Percentiles rank a stretch among this genome's conserved stretches.
Evolutionary conservation across 257 asterid species (phyloP).

Genomic region (Solanum medicagineum): DNA sequence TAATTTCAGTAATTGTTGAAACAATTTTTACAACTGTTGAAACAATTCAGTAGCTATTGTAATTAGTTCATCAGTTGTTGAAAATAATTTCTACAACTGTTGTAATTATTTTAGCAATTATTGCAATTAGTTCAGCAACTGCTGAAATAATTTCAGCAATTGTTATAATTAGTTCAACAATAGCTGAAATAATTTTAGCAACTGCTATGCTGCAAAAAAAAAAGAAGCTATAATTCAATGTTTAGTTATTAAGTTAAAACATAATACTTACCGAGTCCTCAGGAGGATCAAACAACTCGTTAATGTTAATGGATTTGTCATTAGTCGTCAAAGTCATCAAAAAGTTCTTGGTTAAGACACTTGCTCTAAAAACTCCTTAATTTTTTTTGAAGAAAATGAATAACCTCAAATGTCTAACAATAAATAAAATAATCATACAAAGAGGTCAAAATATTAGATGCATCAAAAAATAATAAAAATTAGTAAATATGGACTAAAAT

Average conservation of each 20-base stretch:
- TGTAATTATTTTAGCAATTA: too few species aligned
- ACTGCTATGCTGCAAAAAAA: too few species aligned
- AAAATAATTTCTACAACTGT: too few species aligned
- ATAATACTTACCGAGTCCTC: neutral
- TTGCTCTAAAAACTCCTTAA: neutral
- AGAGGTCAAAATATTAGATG: neutral
- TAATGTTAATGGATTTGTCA: neutral
- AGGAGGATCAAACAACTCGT: neutral
- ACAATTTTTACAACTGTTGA: neutral
- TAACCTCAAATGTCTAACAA: too few species aligned
- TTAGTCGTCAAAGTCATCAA: neutral
- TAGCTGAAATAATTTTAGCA: too few species aligned
- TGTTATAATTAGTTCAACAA: neutral
- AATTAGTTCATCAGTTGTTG: neutral
- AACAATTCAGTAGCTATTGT: neutral
- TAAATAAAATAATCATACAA: neutral
- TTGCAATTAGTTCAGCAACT: too few species aligned
- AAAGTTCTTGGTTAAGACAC: fast-evolving
- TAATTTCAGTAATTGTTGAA: too few species aligned
- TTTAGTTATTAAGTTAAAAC: too few species aligned
- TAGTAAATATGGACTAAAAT: neutral
- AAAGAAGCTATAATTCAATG: neutral
- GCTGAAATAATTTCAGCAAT: too few species aligned
- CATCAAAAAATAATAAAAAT: neutral
- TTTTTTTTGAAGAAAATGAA: too few species aligned